Conservation (phyloP, 2,329 filamentous ascomycete genomes). For the Epichloe sibirici region DNA sequence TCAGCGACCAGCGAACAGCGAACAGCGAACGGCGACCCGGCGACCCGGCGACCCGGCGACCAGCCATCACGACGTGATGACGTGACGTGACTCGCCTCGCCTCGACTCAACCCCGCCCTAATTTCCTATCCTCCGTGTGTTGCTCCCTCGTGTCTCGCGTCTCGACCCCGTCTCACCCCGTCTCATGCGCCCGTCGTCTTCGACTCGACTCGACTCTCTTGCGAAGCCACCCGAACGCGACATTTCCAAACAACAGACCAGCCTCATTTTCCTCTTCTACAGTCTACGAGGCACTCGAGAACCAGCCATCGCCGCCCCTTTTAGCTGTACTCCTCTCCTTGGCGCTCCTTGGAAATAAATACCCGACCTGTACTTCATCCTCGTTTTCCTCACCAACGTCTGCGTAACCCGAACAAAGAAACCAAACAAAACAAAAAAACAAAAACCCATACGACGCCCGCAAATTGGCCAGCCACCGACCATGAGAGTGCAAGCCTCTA, state of each 20-base stretch:
- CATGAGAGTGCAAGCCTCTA: constrained; percentile 2
- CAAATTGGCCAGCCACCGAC: neutral
- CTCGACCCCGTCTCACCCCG: neutral
- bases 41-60: neutral
- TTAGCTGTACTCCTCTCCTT: too few species aligned
- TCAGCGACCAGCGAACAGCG: neutral
- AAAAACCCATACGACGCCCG: neutral
- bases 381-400: too few species aligned
- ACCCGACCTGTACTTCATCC: too few species aligned
- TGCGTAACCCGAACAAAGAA: too few species aligned
- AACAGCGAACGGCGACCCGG: neutral
- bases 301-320: neutral
- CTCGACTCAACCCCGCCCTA: neutral
- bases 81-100: neutral
- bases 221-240: neutral
- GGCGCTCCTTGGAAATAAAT: too few species aligned
- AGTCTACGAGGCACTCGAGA: too few species aligned
- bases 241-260: neutral
- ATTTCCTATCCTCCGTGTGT: neutral
- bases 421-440: too few species aligned
- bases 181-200: neutral
- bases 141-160: neutral
- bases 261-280: neutral
- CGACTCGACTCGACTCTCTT: neutral
- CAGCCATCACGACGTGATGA: neutral